Evolutionary conservation across 2,329 filamentous ascomycete species (phyloP).

Genomic region (Epichloe sylvatica): DNA sequence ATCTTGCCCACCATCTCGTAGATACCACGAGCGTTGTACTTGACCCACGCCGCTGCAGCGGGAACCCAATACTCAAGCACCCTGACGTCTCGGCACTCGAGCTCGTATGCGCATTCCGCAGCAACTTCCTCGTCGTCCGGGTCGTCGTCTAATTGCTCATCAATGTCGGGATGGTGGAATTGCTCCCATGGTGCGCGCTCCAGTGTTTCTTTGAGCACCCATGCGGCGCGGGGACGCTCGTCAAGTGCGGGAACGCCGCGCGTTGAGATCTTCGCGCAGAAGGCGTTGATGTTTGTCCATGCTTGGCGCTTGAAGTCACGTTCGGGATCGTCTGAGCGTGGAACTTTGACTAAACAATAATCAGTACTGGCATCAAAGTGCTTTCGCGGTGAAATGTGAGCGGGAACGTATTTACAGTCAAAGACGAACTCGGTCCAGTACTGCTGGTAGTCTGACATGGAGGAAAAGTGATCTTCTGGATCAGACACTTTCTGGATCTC

Average conservation of each 20-base stretch:
- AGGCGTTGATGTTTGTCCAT: constrained; percentile 2
- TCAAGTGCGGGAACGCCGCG: neutral
- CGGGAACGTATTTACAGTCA: neutral
- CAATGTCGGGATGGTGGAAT: constrained; percentile 1
- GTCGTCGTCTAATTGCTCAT: neutral
- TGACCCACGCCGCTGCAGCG: constrained; percentile 1
- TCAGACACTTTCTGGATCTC: constrained; percentile 1
- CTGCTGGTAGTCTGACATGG: neutral
- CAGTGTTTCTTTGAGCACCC: constrained; percentile 1
- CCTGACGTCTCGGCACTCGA: constrained; percentile 2
- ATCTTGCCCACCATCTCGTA: constrained; percentile 2
- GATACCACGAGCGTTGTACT: neutral
- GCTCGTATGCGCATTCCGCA: neutral
- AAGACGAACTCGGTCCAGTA: constrained; percentile 1
- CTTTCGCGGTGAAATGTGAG: too few relatives aligned
- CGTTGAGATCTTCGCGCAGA: constrained; percentile 1
- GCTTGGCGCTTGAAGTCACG: constrained; percentile 1
- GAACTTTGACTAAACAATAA: neutral
- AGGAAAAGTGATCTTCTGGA: neutral
- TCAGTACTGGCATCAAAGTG: neutral
- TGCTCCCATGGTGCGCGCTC: constrained; percentile 1
- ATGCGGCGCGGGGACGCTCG: neutral
- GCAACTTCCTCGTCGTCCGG: constrained; percentile 1
- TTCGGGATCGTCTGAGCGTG: neutral
- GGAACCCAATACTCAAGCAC: constrained; percentile 2